phyloP scores from a whole-genome alignment of 805 yeast species.

The Teunomyces aglyptinius region DNA sequence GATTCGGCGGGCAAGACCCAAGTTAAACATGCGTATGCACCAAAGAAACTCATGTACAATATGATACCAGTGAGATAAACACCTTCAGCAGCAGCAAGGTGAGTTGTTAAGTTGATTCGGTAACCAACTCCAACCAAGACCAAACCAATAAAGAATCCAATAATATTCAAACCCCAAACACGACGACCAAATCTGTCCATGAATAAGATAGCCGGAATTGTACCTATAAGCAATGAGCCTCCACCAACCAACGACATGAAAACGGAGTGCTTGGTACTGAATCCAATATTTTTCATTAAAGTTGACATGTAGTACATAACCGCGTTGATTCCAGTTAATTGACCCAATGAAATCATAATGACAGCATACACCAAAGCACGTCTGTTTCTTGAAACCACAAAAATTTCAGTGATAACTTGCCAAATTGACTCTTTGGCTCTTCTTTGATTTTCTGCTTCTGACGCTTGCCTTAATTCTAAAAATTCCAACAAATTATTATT shows the following conservation, averaged over 20 bases:
- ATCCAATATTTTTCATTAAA: conserved; percentile 55
- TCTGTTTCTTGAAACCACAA: conserved; percentile 56
- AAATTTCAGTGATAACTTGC: conserved; percentile 49
- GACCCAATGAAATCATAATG: conserved; percentile 59
- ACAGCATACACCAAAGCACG: conserved; percentile 58
- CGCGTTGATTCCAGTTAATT: conserved; percentile 67
- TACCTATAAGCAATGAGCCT: conserved; percentile 58
- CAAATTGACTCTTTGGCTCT: conserved; percentile 31
- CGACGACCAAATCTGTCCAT: conserved; percentile 60
- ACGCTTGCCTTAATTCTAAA: conserved; percentile 54
- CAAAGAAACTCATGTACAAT: conserved; percentile 64
- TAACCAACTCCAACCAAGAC: conserved; percentile 61
- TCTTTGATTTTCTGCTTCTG: conserved; percentile 45
- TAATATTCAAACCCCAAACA: conserved; percentile 57
- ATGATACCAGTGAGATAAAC: conserved; percentile 62
- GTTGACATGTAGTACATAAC: conserved; percentile 64
- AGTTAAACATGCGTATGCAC: conserved; percentile 63
- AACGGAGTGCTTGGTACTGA: conserved; percentile 48
- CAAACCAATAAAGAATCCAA: conserved; percentile 60
- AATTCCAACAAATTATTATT: conserved; percentile 50
- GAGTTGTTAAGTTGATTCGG: conserved; percentile 34
- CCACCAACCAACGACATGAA: conserved; percentile 72
- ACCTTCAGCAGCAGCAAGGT: conserved; percentile 52
- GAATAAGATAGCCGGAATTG: conserved; percentile 61
- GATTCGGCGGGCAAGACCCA: conserved; percentile 71